Evolutionary conservation across 306 rosid genomes (phyloP).

Genomic region (Clitoria ternatea): DNA sequence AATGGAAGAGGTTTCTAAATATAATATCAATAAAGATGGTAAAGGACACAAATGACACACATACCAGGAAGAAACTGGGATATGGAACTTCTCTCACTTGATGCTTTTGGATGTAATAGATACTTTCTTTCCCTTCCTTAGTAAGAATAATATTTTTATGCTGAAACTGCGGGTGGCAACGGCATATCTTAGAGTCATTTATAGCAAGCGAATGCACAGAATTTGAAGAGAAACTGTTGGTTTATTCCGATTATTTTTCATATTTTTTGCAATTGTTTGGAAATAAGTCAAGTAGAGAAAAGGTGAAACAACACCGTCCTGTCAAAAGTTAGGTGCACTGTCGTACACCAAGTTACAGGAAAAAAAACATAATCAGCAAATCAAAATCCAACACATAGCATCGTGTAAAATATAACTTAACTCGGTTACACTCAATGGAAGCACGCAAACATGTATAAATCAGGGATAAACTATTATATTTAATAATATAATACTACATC

Average conservation of each 20-base stretch:
- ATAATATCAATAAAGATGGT: background rate
- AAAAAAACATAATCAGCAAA: background rate
- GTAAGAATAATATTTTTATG: background rate
- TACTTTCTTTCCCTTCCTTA: background rate
- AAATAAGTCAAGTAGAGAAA: background rate
- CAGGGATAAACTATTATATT: no score
- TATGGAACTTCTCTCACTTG: background rate
- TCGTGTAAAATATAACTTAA: background rate
- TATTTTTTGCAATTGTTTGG: background rate
- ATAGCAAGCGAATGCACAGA: background rate
- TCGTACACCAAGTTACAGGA: background rate
- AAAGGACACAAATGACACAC: background rate
- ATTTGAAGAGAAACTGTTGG: background rate
- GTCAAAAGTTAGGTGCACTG: background rate
- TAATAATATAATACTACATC: no score
- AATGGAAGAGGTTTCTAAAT: background rate
- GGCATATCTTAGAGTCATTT: background rate
- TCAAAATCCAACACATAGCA: slow-evolving; percentile 24
- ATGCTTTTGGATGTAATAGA: slow-evolving; percentile 4
- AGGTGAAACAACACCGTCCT: background rate
- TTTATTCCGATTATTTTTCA: background rate
- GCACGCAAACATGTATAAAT: no score
- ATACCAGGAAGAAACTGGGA: slow-evolving; percentile 14
- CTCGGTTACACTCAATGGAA: slow-evolving; percentile 28
- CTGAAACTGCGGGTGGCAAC: background rate